Evolutionary conservation across 2,329 filamentous ascomycete species (phyloP).

Genomic region (Sphaceloma murrayae): DNA sequence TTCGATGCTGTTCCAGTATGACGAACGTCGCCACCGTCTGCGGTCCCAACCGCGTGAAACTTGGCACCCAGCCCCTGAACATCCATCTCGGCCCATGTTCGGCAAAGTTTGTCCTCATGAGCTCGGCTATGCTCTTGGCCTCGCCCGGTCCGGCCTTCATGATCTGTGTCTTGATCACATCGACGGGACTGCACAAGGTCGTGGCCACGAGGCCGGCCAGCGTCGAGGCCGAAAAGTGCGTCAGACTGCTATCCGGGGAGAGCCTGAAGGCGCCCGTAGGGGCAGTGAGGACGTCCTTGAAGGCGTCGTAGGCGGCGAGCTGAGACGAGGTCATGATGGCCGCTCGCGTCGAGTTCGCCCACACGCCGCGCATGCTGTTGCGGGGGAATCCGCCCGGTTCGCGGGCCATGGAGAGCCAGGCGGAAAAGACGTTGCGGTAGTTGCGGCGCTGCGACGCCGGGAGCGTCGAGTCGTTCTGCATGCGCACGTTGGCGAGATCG

Average conservation of each 20-base stretch:
- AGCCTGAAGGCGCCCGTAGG: conserved; percentile 48
- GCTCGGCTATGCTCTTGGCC: conserved; percentile 44
- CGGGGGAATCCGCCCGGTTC: conserved; percentile 58
- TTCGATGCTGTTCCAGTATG: conserved; percentile 80
- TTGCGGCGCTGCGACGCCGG: conserved; percentile 65
- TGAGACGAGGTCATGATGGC: conserved; percentile 83
- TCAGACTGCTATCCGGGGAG: conserved; percentile 51
- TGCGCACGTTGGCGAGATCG: conserved; percentile 93
- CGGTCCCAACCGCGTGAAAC: conserved; percentile 55
- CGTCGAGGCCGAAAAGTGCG: conserved; percentile 70
- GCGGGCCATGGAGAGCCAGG: conserved; percentile 74
- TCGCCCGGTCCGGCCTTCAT: conserved; percentile 58
- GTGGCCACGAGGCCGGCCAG: conserved; percentile 75
- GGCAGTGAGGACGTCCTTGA: conserved; percentile 60
- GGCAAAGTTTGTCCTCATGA: conserved; percentile 58
- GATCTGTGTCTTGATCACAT: conserved; percentile 81
- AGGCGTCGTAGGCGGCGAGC: conserved; percentile 73
- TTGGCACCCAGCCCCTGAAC: conserved; percentile 86
- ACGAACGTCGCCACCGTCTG: conserved; percentile 83
- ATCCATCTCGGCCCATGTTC: conserved; percentile 70
- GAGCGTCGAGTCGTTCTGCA: conserved; percentile 86
- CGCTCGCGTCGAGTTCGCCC: conserved; percentile 71
- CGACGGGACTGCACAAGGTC: conserved; percentile 73
- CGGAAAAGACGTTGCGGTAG: conserved; percentile 82
- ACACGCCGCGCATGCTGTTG: conserved; percentile 73